phyloP scores from a whole-genome alignment of 306 rosid genomes.

The Gleditsia sinensis region DNA sequence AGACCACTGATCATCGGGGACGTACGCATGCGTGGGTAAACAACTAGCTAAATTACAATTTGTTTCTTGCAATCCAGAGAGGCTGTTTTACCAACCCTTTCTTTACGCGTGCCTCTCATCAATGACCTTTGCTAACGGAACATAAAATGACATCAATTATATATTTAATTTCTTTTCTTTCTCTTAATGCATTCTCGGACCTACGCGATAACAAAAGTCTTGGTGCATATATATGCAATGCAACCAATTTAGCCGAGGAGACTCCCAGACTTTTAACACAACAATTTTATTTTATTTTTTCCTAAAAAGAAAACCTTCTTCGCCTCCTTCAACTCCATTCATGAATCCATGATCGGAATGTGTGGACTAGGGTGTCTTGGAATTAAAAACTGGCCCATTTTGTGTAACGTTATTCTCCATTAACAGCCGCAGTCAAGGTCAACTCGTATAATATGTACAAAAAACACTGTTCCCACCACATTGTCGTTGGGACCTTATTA shows the following conservation, averaged over 20 bases:
- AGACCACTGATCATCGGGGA: neutral
- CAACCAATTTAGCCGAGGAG: neutral
- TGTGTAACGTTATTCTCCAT: neutral
- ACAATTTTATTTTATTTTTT: too few relatives aligned
- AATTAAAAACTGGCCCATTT: neutral
- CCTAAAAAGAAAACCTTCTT: neutral
- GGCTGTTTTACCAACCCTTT: neutral
- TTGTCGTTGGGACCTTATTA: too few relatives aligned
- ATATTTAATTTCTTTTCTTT: neutral
- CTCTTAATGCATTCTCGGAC: neutral
- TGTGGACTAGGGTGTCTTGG: neutral
- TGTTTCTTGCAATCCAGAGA: neutral
- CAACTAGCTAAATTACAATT: neutral
- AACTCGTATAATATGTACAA: neutral
- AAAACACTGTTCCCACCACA: neutral
- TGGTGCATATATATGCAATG: neutral
- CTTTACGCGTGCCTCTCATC: neutral
- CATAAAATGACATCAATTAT: neutral
- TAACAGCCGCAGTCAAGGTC: neutral
- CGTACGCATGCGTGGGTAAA: neutral
- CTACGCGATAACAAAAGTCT: neutral
- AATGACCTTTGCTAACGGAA: neutral
- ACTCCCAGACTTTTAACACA: neutral
- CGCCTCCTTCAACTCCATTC: neutral
- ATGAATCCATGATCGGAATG: neutral